Conservation (phyloP, 306 rosid genomes). For the Cicer arietinum region DNA sequence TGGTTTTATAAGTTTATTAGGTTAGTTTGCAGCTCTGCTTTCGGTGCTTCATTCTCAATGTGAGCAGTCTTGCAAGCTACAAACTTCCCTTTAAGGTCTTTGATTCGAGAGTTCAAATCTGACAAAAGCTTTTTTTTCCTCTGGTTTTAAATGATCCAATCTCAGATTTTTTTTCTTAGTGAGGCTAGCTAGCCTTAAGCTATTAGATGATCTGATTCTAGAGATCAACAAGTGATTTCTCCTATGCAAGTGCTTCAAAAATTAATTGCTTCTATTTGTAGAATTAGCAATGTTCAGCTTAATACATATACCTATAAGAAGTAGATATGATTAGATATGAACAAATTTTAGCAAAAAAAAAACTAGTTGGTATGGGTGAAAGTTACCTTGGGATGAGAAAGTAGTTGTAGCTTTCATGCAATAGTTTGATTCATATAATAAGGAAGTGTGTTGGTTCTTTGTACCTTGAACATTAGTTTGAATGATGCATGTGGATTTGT, state of each 20-base stretch:
- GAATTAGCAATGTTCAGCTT: slow-evolving; percentile 90
- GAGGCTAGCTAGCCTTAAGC: slow-evolving; percentile 71
- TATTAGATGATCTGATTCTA: slow-evolving; percentile 77
- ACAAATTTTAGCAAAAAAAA: no score
- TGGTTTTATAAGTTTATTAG: slow-evolving; percentile 35
- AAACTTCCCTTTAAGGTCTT: slow-evolving; percentile 82
- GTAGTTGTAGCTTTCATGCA: slow-evolving; percentile 41
- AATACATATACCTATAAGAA: background rate
- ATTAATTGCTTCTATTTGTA: slow-evolving; percentile 72
- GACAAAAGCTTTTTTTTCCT: slow-evolving; percentile 83
- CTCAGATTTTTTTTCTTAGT: slow-evolving; percentile 76
- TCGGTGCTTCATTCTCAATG: slow-evolving; percentile 91
- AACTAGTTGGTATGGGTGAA: no score
- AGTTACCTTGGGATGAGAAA: no score
- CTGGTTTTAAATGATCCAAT: slow-evolving; percentile 94
- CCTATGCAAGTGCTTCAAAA: slow-evolving; percentile 77
- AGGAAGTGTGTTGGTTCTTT: no score
- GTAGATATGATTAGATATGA: no score
- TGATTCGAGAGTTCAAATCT: slow-evolving; percentile 85
- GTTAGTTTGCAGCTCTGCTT: slow-evolving; percentile 94
- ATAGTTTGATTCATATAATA: no score
- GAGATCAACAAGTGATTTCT: slow-evolving; percentile 85
- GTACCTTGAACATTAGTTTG: no score
- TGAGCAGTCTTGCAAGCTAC: slow-evolving; percentile 83
- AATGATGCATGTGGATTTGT: no score